These are phyloP conservation scores for Pseudozyma thailandica DNA, from an alignment of 1,284 basidiomycete genomes.

Conservation along the genomic window DNA sequence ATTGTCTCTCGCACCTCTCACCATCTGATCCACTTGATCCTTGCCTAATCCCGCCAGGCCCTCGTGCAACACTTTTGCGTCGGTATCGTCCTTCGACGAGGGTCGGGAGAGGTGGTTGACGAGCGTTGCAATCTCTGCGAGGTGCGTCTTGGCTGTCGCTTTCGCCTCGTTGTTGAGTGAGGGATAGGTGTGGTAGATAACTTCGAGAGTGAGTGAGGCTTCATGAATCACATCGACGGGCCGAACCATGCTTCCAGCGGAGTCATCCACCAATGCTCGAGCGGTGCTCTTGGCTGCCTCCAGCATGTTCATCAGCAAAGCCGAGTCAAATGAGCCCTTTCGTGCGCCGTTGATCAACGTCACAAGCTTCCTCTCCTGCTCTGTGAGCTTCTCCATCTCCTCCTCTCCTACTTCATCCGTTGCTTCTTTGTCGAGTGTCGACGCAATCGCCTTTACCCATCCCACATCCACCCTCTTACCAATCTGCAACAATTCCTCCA, in stretches of 20 bases:
- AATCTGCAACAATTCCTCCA: conserved; percentile 30
- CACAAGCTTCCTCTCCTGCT: conserved; percentile 15
- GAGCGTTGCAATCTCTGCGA: conserved; percentile 37
- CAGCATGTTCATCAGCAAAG: conserved; percentile 6
- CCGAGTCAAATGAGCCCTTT: not conserved
- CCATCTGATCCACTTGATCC: conserved; percentile 23
- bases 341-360: conserved; percentile 1
- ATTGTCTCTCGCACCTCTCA: conserved; percentile 14
- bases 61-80: conserved; percentile 14
- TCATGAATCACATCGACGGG: conserved; percentile 35
- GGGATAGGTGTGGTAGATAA: conserved; percentile 11
- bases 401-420: not conserved
- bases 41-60: conserved; percentile 20
- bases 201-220: conserved; percentile 16
- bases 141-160: conserved; percentile 23
- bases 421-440: not conserved
- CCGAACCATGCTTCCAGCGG: not conserved
- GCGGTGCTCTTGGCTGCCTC: conserved; percentile 21
- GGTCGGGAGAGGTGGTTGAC: conserved; percentile 30
- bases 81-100: not conserved
- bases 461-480: conserved; percentile 20
- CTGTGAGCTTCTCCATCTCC: conserved; percentile 17
- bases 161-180: conserved; percentile 5
- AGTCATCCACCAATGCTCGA: conserved; percentile 5
- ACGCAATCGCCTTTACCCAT: conserved; percentile 28